Base-by-base conservation (phyloP, 768 basidiomycete species). In the Clavaria fumosa region DNA sequence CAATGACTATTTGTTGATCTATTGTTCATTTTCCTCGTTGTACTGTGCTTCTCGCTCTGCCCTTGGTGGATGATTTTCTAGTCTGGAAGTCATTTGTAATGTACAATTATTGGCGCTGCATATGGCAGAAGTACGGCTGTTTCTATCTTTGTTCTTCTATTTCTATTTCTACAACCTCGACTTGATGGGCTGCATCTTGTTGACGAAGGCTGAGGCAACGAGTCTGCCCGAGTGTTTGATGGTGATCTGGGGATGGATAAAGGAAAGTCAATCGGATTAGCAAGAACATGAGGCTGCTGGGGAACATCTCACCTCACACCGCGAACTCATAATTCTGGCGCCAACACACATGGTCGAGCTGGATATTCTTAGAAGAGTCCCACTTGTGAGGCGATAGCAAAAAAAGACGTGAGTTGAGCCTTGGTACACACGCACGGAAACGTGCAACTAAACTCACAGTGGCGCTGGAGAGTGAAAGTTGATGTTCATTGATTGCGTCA, bases 401-500 rank as follows among this genome's bases (percentile, higher is more conserved):
- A 44, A 28, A 38, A 26, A n/a, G 18, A 27, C 35, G 26, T 24
- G n/a, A 27, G 17, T 27, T 39, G 17, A 39, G 21, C 2, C 3
- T 19, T 23, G 7, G n/a, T n/a, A n/a, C n/a, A n/a, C n/a, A n/a
- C n/a, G n/a, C n/a, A n/a, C n/a, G n/a, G n/a, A n/a, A n/a, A n/a
- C n/a, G n/a, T n/a, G n/a, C n/a, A n/a, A n/a, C n/a, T n/a, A n/a
- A n/a, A 60, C 74, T 57, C 51, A 75, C 78, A 61, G 49, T 3
- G 73, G 61, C 3, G 75, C 77, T 7, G 78, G 78, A 11, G 79
- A 64, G 49, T 78, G 79, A 54, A 77, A 82, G 21, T 70, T 53
- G 18, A 82, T 61, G 43, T 72, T 75, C 70, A 80, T 69, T 7
- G 69, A 67, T 52, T 80, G 76, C 3, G 75, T 82, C 14, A 82